Evolutionary conservation across 108 stramenopile species (phyloP).

Genomic region (Cylindrotheca closterium): DNA sequence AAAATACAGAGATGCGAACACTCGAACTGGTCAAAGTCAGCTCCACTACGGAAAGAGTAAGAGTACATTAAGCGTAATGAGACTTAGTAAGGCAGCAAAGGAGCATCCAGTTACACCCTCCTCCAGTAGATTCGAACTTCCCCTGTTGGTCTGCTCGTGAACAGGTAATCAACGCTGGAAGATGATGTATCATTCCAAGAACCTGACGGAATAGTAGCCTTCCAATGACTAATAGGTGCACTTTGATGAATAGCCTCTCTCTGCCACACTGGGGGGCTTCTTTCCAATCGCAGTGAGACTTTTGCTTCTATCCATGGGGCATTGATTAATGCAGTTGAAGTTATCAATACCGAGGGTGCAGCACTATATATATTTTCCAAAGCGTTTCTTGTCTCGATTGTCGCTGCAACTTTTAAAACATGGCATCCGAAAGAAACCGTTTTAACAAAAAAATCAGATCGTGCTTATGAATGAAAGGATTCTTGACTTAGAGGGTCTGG

Average conservation of each 20-base stretch:
- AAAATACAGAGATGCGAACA: no score
- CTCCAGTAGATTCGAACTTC: neutral
- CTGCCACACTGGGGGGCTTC: neutral
- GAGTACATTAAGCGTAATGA: no score
- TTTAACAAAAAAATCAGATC: no score
- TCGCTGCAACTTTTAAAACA: slow-evolving; percentile 20
- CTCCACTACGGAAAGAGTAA: no score
- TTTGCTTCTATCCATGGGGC: slow-evolving; percentile 12
- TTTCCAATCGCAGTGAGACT: neutral
- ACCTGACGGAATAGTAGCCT: neutral
- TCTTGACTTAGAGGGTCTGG: no score
- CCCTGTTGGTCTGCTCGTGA: neutral
- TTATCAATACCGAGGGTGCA: neutral
- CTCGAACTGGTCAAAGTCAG: no score
- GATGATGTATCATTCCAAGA: neutral
- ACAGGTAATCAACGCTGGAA: neutral
- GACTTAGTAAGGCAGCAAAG: no score
- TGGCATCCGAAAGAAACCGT: no score
- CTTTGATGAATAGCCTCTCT: neutral
- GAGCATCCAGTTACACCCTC: neutral
- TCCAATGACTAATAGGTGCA: neutral
- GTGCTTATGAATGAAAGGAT: no score
- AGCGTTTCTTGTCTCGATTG: slow-evolving; percentile 22
- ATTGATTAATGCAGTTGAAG: neutral
- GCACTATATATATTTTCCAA: slow-evolving; percentile 6